These are phyloP conservation scores for Turritis glabra DNA, from an alignment of 345 rosid species.

Conservation along the genomic window DNA sequence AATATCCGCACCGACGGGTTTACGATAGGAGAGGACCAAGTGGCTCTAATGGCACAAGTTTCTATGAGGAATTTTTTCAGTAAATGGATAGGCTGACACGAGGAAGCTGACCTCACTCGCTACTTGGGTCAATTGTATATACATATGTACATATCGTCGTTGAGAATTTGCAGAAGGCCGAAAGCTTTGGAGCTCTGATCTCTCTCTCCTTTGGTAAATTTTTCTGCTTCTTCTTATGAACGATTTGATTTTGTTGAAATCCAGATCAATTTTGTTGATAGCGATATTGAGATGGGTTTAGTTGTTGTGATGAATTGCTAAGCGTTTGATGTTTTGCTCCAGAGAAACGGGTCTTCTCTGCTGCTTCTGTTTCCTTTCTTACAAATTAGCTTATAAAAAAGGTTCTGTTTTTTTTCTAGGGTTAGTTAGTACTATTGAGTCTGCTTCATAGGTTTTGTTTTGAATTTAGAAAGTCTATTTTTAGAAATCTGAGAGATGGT, in stretches of 20 bases:
- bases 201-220: background rate
- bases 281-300: background rate
- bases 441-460: background rate
- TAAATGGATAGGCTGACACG: constrained; percentile 22
- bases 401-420: background rate
- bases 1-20: constrained; percentile 29
- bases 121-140: constrained; percentile 13
- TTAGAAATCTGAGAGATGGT: background rate
- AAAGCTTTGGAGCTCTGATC: constrained; percentile 2
- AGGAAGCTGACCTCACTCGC: constrained; percentile 15
- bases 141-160: background rate
- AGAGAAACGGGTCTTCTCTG: background rate
- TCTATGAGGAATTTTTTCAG: constrained; percentile 16
- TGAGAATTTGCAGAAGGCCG: background rate
- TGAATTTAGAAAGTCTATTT: background rate
- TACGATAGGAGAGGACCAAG: constrained; percentile 28
- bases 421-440: background rate
- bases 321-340: constrained; percentile 16
- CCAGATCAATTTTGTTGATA: background rate
- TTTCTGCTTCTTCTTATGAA: background rate
- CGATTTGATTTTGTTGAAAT: background rate
- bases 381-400: background rate
- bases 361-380: background rate
- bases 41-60: constrained; percentile 34
- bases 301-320: background rate